A percentile compares a stretch with the other conserved stretches of the same genome.
These are phyloP conservation scores for Medicago lupulina DNA, from an alignment of 306 rosid species.

Conservation along the genomic window DNA sequence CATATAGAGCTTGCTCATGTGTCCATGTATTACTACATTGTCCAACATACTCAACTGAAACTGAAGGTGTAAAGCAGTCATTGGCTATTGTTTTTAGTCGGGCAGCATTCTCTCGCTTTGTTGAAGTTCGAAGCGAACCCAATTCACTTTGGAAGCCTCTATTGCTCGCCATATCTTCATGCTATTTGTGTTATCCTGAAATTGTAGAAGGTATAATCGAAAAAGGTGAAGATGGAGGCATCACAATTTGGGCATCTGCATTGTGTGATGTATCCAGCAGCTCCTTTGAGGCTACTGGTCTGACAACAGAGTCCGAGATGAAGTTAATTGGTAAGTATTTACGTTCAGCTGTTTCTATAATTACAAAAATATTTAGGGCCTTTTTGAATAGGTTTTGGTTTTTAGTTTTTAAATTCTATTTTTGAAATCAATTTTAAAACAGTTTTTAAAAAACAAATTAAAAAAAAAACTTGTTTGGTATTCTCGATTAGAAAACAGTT, in stretches of 20 bases:
- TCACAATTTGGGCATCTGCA: slow-evolving; percentile 74
- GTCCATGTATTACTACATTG: slow-evolving; percentile 73
- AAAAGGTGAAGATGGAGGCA: slow-evolving; percentile 64
- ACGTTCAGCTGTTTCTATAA: slow-evolving; percentile 35
- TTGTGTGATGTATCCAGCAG: slow-evolving; percentile 57
- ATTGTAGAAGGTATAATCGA: slow-evolving; percentile 70
- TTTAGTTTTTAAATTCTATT: too few species aligned
- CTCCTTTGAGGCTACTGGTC: slow-evolving; percentile 64
- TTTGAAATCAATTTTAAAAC: too few species aligned
- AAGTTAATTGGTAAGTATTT: slow-evolving; percentile 68
- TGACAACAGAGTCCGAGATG: slow-evolving; percentile 68
- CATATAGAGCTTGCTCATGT: slow-evolving; percentile 84
- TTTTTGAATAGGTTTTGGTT: too few species aligned
- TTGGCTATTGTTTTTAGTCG: slow-evolving; percentile 62
- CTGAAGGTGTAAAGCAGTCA: slow-evolving; percentile 69
- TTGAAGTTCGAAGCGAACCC: slow-evolving; percentile 58
- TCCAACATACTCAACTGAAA: slow-evolving; percentile 66
- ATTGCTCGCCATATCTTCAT: slow-evolving; percentile 78
- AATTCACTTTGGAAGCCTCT: slow-evolving; percentile 81
- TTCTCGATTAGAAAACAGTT: too few species aligned
- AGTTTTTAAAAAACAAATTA: too few species aligned
- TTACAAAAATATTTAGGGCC: slow-evolving; percentile 19
- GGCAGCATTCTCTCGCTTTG: slow-evolving; percentile 66
- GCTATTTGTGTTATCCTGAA: slow-evolving; percentile 86
- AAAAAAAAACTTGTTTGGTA: too few species aligned